These are phyloP conservation scores for Melocanna baccifera DNA, from an alignment of 176 grass and related monocot genomes.

Conservation along the genomic window DNA sequence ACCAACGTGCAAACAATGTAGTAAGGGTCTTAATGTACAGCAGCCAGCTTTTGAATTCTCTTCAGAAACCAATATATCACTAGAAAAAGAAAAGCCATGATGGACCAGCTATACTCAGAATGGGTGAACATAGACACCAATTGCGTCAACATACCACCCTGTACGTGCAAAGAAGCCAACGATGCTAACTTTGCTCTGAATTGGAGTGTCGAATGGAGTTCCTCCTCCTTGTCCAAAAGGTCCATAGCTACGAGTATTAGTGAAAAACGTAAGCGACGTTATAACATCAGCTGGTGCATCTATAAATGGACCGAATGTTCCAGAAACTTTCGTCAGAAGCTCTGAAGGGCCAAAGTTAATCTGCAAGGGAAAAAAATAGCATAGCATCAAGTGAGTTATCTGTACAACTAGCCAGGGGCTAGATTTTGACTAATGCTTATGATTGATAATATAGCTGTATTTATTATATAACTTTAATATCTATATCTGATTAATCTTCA, in stretches of 20 bases:
- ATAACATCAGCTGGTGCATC: background rate
- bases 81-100: too few relatives aligned
- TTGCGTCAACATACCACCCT: background rate
- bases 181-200: background rate
- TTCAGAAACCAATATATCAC: too few relatives aligned
- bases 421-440: too few relatives aligned
- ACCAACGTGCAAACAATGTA: too few relatives aligned
- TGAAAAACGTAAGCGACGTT: too few relatives aligned
- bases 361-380: background rate
- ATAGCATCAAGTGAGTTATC: background rate
- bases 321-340: background rate
- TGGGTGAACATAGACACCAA: background rate
- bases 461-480: too few relatives aligned
- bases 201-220: background rate
- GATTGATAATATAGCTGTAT: too few relatives aligned
- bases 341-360: background rate
- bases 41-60: too few relatives aligned
- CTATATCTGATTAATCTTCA: too few relatives aligned
- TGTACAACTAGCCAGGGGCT: background rate
- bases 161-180: background rate
- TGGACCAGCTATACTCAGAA: too few relatives aligned
- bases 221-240: background rate
- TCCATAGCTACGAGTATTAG: background rate
- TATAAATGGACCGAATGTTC: background rate
- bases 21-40: too few relatives aligned